phyloP scores from a whole-genome alignment of 73 alveolate genomes.

The Tetrahymena borealis region DNA sequence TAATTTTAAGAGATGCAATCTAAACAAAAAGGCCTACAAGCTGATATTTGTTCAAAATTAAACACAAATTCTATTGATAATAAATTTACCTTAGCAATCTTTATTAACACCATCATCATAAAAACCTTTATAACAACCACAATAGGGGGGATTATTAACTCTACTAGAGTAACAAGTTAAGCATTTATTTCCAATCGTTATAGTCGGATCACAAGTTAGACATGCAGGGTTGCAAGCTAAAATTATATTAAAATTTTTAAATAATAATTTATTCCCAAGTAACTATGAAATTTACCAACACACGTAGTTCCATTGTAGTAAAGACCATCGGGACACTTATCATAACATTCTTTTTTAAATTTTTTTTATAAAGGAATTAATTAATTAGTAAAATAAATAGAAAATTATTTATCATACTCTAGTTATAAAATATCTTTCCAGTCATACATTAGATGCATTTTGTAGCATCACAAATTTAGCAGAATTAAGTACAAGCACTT shows the following conservation, averaged over 20 bases:
- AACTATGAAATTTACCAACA: background rate
- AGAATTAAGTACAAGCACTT: background rate
- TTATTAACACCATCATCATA: background rate
- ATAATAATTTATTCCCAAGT: background rate
- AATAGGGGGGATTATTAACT: background rate
- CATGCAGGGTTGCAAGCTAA: background rate
- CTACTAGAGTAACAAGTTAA: background rate
- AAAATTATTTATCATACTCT: background rate
- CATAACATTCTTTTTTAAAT: background rate
- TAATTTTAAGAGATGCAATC: background rate
- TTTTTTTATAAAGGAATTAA: background rate
- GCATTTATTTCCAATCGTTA: background rate
- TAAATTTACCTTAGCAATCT: background rate
- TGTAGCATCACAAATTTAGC: background rate
- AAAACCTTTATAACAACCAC: background rate
- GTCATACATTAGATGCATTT: background rate
- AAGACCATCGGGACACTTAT: background rate
- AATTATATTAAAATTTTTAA: background rate
- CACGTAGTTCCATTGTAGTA: background rate
- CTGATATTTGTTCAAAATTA: background rate
- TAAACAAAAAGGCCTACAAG: background rate
- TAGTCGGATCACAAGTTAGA: background rate
- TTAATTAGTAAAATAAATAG: background rate
- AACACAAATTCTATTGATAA: background rate
- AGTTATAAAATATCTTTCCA: background rate